A percentile compares a stretch with the other conserved stretches of the same genome.
Conservation (phyloP, 1,284 basidiomycete species). For the Rhodotorula sp. region DNA sequence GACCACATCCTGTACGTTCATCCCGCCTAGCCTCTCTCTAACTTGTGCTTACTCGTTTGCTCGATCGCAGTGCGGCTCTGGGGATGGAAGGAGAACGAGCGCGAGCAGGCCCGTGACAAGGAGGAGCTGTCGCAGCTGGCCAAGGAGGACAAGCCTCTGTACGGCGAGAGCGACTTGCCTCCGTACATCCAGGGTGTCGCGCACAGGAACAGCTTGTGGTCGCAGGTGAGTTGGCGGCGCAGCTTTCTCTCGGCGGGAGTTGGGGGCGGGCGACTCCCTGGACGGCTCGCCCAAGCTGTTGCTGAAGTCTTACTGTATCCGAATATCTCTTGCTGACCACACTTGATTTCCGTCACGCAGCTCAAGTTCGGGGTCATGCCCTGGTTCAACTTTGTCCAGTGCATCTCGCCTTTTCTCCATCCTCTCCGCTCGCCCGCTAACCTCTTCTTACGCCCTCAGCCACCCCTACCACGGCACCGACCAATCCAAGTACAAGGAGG, state of each 20-base stretch:
- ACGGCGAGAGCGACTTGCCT: constrained; percentile 77
- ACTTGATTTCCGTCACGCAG: background rate
- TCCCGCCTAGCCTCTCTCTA: background rate
- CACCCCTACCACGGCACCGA: constrained; percentile 84
- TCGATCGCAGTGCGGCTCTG: constrained; percentile 77
- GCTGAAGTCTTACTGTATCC: too few relatives aligned
- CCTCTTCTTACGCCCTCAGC: constrained; percentile 17
- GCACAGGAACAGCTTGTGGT: constrained; percentile 85
- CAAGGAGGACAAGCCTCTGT: constrained; percentile 72
- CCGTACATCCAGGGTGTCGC: constrained; percentile 86
- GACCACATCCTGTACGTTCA: constrained; percentile 44
- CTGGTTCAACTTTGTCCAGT: constrained; percentile 85
- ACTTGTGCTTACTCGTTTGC: background rate
- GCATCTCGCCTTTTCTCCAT: background rate
- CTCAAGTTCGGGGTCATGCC: constrained; percentile 63
- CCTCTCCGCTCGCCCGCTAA: background rate
- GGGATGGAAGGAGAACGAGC: constrained; percentile 89
- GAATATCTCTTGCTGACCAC: too few relatives aligned
- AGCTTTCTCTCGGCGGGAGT: constrained; percentile 16
- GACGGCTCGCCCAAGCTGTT: too few relatives aligned
- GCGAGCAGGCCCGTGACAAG: constrained; percentile 72
- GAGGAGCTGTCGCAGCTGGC: constrained; percentile 71
- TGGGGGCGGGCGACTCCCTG: background rate
- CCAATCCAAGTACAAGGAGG: constrained; percentile 65
- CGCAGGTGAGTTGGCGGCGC: constrained; percentile 54